These are phyloP conservation scores for Penicillium simplicissimum DNA, from an alignment of 495 filamentous ascomycete genomes.

Conservation along the genomic window DNA sequence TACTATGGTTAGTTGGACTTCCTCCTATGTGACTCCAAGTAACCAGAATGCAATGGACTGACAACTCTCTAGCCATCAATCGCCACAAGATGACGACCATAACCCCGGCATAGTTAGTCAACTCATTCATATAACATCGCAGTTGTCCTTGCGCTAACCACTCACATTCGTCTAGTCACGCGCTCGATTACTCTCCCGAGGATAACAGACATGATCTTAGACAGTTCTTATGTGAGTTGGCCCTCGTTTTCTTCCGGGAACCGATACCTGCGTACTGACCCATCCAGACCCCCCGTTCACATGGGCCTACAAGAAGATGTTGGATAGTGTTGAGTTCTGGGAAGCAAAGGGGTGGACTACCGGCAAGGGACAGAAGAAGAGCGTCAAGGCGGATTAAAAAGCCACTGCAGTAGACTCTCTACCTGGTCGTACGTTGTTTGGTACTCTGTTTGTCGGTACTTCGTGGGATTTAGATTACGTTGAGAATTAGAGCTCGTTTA, in stretches of 20 bases:
- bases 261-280: neutral
- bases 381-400: constrained; percentile 40
- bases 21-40: neutral
- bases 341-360: constrained; percentile 41
- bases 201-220: constrained; percentile 71
- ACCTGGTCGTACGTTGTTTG: neutral
- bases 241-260: neutral
- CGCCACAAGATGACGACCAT: constrained; percentile 69
- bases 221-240: constrained; percentile 51
- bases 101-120: constrained; percentile 52
- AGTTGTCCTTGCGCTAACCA: neutral
- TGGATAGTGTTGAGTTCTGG: constrained; percentile 42
- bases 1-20: constrained; percentile 23
- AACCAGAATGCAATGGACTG: neutral
- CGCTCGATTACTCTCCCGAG: constrained; percentile 58
- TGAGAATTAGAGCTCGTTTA: neutral
- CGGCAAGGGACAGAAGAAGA: constrained; percentile 43
- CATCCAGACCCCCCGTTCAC: constrained; percentile 37
- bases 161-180: constrained; percentile 30
- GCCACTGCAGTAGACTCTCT: neutral
- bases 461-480: neutral
- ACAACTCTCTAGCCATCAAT: constrained; percentile 43
- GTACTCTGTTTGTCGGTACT: neutral
- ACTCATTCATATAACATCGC: neutral
- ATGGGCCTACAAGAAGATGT: constrained; percentile 47